Percentiles rank a stretch among this genome's conserved stretches.
phyloP scores from a whole-genome alignment of 2,329 filamentous ascomycete species.

The Cladosporium sp. region DNA sequence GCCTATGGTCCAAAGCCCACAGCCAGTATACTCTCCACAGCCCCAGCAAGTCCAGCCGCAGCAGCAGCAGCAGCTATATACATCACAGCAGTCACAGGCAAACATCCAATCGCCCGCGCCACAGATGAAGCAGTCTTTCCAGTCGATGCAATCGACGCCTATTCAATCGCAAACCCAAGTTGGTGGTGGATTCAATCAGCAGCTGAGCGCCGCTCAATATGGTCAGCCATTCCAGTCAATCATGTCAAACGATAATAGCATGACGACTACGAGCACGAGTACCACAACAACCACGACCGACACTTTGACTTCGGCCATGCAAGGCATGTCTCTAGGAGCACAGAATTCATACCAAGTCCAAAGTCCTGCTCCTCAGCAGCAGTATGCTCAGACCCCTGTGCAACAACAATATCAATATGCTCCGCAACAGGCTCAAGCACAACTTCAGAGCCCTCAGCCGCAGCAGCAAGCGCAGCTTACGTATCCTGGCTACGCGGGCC shows the following conservation, averaged over 20 bases:
- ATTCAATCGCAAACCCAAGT: neutral
- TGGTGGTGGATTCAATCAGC: neutral
- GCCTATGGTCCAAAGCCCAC: neutral
- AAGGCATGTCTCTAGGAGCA: neutral
- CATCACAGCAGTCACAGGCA: neutral
- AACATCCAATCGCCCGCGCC: neutral
- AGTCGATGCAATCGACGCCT: neutral
- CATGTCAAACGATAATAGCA: neutral
- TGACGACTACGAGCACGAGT: neutral
- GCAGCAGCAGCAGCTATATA: neutral
- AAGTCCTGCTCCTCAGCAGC: neutral
- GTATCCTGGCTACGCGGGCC: neutral
- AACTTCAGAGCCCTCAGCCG: neutral
- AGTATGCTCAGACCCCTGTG: neutral
- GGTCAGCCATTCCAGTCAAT: neutral
- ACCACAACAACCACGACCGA: constrained; percentile 2
- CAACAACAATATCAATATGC: neutral
- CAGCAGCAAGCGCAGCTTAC: constrained; percentile 7
- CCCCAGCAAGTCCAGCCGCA: neutral
- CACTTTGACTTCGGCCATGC: neutral
- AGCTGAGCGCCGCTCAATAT: neutral
- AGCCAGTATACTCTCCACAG: neutral
- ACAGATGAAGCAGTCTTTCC: neutral
- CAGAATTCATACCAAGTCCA: neutral
- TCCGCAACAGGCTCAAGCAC: neutral